These are phyloP conservation scores for Dictyostelium citrinum DNA, from an alignment of 78 protist genomes.

Conservation along the genomic window DNA sequence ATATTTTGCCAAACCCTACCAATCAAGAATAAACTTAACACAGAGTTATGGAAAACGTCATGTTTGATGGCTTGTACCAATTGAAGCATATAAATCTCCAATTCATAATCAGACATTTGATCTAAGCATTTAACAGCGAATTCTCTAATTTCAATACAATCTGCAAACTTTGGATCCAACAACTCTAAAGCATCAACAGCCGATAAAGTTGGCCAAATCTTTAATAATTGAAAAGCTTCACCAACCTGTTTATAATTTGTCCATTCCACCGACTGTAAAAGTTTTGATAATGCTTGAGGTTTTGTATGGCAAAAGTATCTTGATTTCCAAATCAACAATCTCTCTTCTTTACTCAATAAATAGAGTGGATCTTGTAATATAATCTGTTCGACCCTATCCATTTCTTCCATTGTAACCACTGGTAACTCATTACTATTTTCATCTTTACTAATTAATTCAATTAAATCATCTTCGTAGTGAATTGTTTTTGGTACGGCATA, in stretches of 20 bases:
- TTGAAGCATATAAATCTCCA: conserved; percentile 87
- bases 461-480: not conserved
- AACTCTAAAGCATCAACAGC: conserved; percentile 84
- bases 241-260: conserved; percentile 53
- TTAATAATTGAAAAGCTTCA: conserved; percentile 72
- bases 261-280: conserved; percentile 89
- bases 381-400: conserved; percentile 19
- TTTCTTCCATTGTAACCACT: not conserved
- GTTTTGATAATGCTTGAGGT: conserved; percentile 87
- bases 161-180: conserved; percentile 87
- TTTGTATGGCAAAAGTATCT: conserved; percentile 63
- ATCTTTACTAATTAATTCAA: not conserved
- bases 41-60: conserved; percentile 87
- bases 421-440: not conserved
- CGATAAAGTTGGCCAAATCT: conserved; percentile 58
- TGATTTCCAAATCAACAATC: conserved; percentile 37
- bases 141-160: conserved; percentile 81
- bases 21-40: conserved; percentile 80
- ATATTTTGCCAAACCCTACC: conserved; percentile 74
- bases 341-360: conserved; percentile 50
- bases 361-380: conserved; percentile 74
- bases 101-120: conserved; percentile 80
- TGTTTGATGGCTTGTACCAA: conserved; percentile 90
- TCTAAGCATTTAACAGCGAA: conserved; percentile 88
- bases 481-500: conserved; percentile 13